Evolutionary conservation across 2,329 filamentous ascomycete species (phyloP).

Genomic region (Aschersonia sp.): DNA sequence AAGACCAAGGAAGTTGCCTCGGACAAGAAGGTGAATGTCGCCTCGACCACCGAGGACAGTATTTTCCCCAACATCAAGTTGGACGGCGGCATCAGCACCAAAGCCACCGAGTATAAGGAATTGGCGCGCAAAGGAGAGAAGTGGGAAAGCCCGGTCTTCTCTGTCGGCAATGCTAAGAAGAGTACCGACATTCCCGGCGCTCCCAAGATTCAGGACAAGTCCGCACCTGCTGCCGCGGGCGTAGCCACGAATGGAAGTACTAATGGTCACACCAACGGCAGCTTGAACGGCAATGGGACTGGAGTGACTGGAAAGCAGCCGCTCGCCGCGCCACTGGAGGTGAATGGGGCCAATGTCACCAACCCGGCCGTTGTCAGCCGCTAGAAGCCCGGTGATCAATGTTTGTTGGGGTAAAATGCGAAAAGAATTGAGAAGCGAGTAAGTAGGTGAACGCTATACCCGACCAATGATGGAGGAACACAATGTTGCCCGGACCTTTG

Average conservation of each 20-base stretch:
- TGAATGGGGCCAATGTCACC: constrained; percentile 1
- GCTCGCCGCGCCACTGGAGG: background rate
- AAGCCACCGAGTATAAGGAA: constrained; percentile 87
- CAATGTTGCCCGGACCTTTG: too few relatives aligned
- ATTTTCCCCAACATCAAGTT: constrained; percentile 78
- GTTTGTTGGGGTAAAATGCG: too few relatives aligned
- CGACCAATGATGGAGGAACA: too few relatives aligned
- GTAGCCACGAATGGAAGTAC: constrained; percentile 5
- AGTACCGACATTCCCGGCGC: constrained; percentile 56
- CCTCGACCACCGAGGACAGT: constrained; percentile 60
- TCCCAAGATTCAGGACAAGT: constrained; percentile 34
- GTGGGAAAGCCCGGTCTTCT: constrained; percentile 93
- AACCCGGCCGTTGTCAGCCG: constrained; percentile 4
- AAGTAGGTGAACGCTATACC: too few relatives aligned
- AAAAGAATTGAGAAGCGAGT: too few relatives aligned
- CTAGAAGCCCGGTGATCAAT: constrained; percentile 3
- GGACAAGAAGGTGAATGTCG: constrained; percentile 51
- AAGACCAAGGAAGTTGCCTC: constrained; percentile 49
- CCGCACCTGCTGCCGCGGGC: constrained; percentile 8
- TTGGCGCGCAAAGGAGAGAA: constrained; percentile 75
- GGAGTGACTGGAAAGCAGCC: background rate
- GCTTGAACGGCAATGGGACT: constrained; percentile 1
- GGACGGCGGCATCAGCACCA: constrained; percentile 71
- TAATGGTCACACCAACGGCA: constrained; percentile 7
- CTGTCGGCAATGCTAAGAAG: constrained; percentile 62